phyloP scores from a whole-genome alignment of 139 green algal species.

The Chlorella sorokiniana region DNA sequence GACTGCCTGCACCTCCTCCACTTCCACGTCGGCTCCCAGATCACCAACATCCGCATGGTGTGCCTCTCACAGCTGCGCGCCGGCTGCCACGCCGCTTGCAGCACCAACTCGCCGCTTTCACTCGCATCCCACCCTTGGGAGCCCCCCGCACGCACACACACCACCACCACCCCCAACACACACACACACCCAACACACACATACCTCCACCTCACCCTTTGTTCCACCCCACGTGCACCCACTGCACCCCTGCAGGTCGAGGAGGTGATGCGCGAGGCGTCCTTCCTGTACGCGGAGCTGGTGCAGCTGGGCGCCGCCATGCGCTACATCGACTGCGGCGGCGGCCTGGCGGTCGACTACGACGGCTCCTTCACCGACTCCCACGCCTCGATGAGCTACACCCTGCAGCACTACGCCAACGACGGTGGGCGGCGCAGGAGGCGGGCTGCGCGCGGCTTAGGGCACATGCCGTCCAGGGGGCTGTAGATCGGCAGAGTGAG shows the following conservation, averaged over 20 bases:
- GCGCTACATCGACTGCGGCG: conserved; percentile 63
- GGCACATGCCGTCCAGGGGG: too few species aligned
- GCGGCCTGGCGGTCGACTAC: conserved; percentile 68
- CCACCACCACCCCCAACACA: too few species aligned
- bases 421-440: not conserved
- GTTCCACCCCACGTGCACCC: too few species aligned
- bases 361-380: conserved; percentile 55
- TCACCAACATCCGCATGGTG: conserved; percentile 63
- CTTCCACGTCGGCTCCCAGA: conserved; percentile 74
- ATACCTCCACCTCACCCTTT: not conserved
- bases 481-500: too few species aligned
- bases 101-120: too few species aligned
- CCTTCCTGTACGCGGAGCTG: conserved; percentile 66
- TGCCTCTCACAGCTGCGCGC: not conserved
- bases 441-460: too few species aligned
- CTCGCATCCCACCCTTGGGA: too few species aligned
- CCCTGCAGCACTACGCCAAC: conserved; percentile 39
- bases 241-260: conserved; percentile 53
- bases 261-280: conserved; percentile 68
- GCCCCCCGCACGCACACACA: too few species aligned
- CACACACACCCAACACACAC: too few species aligned
- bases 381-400: conserved; percentile 55
- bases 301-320: conserved; percentile 56
- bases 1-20: conserved; percentile 69
- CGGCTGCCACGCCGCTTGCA: not conserved